Percentiles rank a stretch among this genome's conserved stretches.
Evolutionary conservation across 2,329 filamentous ascomycete species (phyloP).

Genomic region (Penicillium corylophilum): DNA sequence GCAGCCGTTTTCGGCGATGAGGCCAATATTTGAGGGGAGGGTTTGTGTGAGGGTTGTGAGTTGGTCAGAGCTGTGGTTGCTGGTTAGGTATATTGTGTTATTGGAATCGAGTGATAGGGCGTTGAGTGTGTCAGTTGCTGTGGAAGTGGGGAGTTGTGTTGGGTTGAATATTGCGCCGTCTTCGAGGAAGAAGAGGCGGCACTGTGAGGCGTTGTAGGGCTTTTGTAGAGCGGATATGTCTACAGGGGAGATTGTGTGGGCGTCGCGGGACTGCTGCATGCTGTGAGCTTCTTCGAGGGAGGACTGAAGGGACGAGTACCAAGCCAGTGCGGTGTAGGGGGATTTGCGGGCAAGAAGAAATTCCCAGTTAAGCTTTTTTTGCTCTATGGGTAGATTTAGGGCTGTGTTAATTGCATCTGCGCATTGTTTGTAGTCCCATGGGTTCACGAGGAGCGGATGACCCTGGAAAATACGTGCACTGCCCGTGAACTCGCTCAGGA

Average conservation of each 20-base stretch:
- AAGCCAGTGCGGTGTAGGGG: slow-evolving; percentile 76
- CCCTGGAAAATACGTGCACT: slow-evolving; percentile 80
- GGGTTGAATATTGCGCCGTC: slow-evolving; percentile 84
- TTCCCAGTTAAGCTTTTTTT: slow-evolving; percentile 72
- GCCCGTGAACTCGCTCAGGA: slow-evolving; percentile 91
- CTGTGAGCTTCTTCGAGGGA: slow-evolving; percentile 72
- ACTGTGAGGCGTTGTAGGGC: slow-evolving; percentile 64
- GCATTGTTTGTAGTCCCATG: slow-evolving; percentile 88
- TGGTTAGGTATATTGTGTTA: slow-evolving; percentile 90
- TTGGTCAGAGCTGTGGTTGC: slow-evolving; percentile 76
- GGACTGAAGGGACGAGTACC: slow-evolving; percentile 70
- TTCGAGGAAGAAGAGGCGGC: slow-evolving; percentile 81
- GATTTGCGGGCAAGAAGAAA: slow-evolving; percentile 70
- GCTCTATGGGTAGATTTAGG: slow-evolving; percentile 73
- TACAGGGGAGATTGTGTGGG: slow-evolving; percentile 76
- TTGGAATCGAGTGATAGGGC: slow-evolving; percentile 72
- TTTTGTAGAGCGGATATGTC: slow-evolving; percentile 62
- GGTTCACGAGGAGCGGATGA: slow-evolving; percentile 81
- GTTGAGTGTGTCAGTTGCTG: slow-evolving; percentile 73
- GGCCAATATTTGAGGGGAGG: slow-evolving; percentile 67
- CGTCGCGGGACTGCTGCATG: slow-evolving; percentile 76
- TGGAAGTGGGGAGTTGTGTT: slow-evolving; percentile 72
- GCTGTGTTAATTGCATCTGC: slow-evolving; percentile 80
- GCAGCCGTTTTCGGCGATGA: slow-evolving; percentile 91
- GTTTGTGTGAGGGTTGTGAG: slow-evolving; percentile 74